phyloP scores from a whole-genome alignment of 1,284 basidiomycete genomes.

The Ceratobasidium papillatum region DNA sequence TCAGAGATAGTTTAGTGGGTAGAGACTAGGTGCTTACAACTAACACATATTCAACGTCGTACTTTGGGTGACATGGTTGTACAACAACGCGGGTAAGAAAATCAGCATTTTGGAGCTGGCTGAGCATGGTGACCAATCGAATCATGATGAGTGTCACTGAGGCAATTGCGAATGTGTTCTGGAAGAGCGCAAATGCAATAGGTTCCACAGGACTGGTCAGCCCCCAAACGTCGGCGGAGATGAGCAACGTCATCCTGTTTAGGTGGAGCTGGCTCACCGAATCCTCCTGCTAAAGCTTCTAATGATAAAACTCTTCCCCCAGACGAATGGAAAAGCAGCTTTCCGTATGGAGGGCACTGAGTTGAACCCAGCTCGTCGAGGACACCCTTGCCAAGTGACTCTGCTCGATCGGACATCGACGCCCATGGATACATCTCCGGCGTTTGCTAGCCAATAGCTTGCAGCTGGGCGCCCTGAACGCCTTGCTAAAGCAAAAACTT shows the following conservation, averaged over 20 bases:
- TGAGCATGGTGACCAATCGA: not conserved
- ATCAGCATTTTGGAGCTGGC: not conserved
- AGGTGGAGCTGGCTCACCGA: not conserved
- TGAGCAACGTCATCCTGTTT: not conserved
- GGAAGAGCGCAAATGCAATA: not conserved
- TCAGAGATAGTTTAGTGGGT: no score
- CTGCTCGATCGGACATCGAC: no score
- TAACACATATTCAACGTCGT: no score
- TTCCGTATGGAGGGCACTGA: constrained; percentile 53
- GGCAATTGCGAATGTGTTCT: not conserved
- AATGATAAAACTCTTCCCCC: not conserved
- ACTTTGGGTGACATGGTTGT: not conserved
- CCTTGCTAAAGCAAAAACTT: no score
- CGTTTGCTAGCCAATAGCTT: no score
- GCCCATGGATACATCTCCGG: no score
- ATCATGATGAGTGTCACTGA: not conserved
- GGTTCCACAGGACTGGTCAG: not conserved
- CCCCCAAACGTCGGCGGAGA: not conserved
- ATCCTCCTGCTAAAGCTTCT: not conserved
- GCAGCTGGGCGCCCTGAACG: no score
- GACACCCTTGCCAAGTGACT: no score
- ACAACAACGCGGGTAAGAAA: not conserved
- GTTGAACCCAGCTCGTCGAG: constrained; percentile 35
- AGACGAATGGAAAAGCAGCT: no score
- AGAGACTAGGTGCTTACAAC: not conserved